A percentile compares a stretch with the other conserved stretches of the same genome.
phyloP scores from a whole-genome alignment of 306 rosid genomes.

The Albizia julibrissin region DNA sequence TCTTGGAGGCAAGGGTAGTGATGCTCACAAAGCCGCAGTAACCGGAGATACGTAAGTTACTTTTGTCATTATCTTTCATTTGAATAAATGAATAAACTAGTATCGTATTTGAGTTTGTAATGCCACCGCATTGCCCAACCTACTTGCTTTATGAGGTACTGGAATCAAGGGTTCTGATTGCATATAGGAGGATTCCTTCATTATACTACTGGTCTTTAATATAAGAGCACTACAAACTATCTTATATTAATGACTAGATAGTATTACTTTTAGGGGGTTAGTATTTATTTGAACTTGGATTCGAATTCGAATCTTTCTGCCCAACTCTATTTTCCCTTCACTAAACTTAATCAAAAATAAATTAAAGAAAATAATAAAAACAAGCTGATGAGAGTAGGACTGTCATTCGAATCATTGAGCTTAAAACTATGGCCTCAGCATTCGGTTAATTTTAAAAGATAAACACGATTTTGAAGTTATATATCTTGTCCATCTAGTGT shows the following conservation, averaged over 20 bases:
- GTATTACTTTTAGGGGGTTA: background rate
- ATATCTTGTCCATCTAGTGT: background rate
- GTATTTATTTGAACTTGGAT: background rate
- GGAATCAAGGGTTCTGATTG: background rate
- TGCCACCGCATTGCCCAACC: background rate
- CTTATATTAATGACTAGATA: too few species aligned
- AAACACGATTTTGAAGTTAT: background rate
- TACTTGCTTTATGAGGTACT: background rate
- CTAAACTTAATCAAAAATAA: background rate
- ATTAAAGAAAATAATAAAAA: background rate
- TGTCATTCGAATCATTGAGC: background rate
- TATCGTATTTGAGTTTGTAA: background rate
- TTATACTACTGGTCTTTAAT: background rate
- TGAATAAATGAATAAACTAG: background rate
- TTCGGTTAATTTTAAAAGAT: background rate
- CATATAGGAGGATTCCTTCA: background rate
- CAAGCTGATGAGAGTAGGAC: background rate
- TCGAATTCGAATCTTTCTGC: background rate
- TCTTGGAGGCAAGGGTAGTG: constrained; percentile 99
- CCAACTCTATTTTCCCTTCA: background rate
- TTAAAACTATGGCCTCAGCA: background rate
- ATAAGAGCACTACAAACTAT: too few species aligned
- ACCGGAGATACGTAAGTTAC: constrained; percentile 95
- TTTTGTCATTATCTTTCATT: constrained; percentile 7
- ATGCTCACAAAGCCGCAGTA: constrained; percentile 91